These are phyloP conservation scores for Medicago ruthenica DNA, from an alignment of 306 rosid genomes.

Conservation along the genomic window DNA sequence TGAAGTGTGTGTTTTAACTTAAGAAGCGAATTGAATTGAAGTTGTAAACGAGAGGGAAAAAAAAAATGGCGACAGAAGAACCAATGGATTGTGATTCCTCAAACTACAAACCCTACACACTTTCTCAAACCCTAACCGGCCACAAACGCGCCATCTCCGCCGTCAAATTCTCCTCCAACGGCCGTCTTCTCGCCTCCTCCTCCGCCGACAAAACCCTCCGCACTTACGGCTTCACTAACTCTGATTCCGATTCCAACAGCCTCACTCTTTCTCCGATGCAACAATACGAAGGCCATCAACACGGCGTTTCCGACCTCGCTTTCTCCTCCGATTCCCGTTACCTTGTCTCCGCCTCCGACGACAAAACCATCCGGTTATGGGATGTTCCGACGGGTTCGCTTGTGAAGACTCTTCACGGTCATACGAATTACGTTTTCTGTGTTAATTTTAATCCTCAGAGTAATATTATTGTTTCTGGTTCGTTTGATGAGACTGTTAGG, in stretches of 20 bases:
- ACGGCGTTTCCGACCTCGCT: constrained; percentile 91
- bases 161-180: constrained; percentile 88
- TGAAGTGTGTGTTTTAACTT: too few relatives aligned
- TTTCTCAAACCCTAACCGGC: constrained; percentile 69
- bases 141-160: constrained; percentile 80
- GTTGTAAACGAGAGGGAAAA: neutral
- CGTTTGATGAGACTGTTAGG: constrained; percentile 95
- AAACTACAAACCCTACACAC: constrained; percentile 64
- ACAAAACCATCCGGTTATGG: constrained; percentile 92
- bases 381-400: constrained; percentile 78
- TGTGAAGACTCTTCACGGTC: constrained; percentile 82
- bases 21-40: too few relatives aligned
- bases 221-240: constrained; percentile 61
- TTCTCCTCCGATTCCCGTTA: constrained; percentile 88
- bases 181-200: constrained; percentile 87
- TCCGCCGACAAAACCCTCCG: constrained; percentile 96
- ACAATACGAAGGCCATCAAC: constrained; percentile 78
- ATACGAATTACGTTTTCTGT: constrained; percentile 91
- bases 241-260: constrained; percentile 52
- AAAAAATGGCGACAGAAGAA: constrained; percentile 41
- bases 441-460: constrained; percentile 91
- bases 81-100: constrained; percentile 45
- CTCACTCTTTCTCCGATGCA: constrained; percentile 68
- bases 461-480: constrained; percentile 89
- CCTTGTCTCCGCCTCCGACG: constrained; percentile 94